Base-by-base conservation (phyloP, 1,284 basidiomycete species). In the Irpex sp. region DNA sequence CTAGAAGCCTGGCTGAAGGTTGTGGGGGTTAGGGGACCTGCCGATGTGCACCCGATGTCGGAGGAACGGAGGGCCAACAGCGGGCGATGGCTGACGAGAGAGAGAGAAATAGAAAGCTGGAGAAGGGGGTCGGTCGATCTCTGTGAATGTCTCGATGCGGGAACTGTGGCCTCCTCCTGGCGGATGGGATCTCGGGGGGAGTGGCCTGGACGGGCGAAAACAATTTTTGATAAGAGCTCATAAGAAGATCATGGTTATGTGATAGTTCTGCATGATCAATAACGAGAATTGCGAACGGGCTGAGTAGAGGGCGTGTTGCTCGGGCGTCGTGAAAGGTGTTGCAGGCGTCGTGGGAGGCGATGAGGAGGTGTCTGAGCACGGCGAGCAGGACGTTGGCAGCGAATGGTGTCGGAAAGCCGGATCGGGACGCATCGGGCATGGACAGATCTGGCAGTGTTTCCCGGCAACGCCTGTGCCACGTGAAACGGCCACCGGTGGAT, bases 381-480 rank as follows among this genome's bases (percentile, higher is more conserved):
- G 31, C 54, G 54, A 56, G 26, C 54, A 56, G 39, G 11, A 43
- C 39, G 8, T 9, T 15, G 15, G 39, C 39, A 43, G 15, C 39
- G 1, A 8, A n/a, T 35, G n/a, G 8, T 21, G 21, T 55, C 53
- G 53, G 53, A 35, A 13, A 15, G 26, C 53, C 53, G 33, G 53
- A 55, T 55, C 53, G 53, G 53, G 53, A 35, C 31, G 26, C 19
- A 55, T 55, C 53, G 53, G 53, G 36, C 8, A 7, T 36, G 53
- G 9, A 6, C 37, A 35, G 65, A 69, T 70, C 69, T 68, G 59
- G 60, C 26, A 26, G 26, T 26, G 26, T 26, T 26, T 26, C 26
- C 26, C 26, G 62, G 58, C 50, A 67, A 66, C 64, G 64, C 64
- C 57, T 66, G 66, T 63, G 63, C 70, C 74, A 74, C 72, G 71